A percentile compares a stretch with the other conserved stretches of the same genome.
phyloP scores from a whole-genome alignment of 306 rosid genomes.

The Casuarina cunninghamiana region DNA sequence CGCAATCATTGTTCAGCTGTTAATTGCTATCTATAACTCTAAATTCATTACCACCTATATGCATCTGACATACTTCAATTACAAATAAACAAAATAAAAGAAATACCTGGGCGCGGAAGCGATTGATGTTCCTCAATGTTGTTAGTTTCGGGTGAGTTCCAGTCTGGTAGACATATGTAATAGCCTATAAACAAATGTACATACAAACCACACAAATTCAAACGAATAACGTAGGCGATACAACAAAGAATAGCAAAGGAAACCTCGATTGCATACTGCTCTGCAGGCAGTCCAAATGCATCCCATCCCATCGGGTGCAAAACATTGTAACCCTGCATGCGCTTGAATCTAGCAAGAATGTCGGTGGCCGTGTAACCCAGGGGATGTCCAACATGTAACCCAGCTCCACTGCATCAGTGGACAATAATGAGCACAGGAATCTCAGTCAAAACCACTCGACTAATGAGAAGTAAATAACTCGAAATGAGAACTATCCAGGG shows the following conservation, averaged over 20 bases:
- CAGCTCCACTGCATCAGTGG: constrained; percentile 73
- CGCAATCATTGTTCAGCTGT: background rate
- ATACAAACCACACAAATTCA: background rate
- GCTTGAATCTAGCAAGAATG: constrained; percentile 85
- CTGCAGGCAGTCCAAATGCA: constrained; percentile 99
- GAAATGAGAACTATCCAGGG: background rate
- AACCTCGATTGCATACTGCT: constrained; percentile 96
- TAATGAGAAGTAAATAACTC: background rate
- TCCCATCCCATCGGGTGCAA: constrained; percentile 99
- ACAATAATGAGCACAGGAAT: constrained; percentile 19
- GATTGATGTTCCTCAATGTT: constrained; percentile 69
- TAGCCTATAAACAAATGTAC: constrained; percentile 4
- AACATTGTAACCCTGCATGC: constrained; percentile 87
- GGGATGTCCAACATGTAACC: constrained; percentile 96
- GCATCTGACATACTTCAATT: background rate
- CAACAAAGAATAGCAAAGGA: constrained; percentile 22
- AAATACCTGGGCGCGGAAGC: constrained; percentile 87
- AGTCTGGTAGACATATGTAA: constrained; percentile 54
- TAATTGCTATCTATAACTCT: background rate
- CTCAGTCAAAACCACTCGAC: background rate
- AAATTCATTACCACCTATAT: background rate
- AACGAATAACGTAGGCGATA: constrained; percentile 10
- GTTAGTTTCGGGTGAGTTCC: constrained; percentile 97
- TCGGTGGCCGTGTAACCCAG: constrained; percentile 94
- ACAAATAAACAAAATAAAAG: background rate